phyloP scores from a whole-genome alignment of 2,329 filamentous ascomycete species.

The Apiospora sp. region DNA sequence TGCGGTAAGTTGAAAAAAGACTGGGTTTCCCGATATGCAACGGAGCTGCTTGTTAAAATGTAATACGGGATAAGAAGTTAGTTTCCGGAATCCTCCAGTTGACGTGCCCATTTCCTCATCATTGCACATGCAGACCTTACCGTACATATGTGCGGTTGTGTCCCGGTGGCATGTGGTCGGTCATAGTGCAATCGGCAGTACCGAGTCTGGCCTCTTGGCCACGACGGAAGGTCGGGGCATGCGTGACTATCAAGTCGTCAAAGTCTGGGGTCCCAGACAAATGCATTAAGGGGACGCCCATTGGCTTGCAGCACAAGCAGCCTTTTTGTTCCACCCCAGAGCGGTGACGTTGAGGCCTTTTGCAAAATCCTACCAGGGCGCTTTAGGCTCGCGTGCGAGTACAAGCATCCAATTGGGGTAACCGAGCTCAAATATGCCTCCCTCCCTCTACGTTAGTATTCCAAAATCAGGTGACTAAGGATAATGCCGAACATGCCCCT shows the following conservation, averaged over 20 bases:
- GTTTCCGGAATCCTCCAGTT: neutral
- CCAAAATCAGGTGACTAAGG: conserved; percentile 11
- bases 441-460: neutral
- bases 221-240: conserved; percentile 14
- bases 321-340: neutral
- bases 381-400: conserved; percentile 10
- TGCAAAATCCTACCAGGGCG: conserved; percentile 12
- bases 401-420: conserved; percentile 1
- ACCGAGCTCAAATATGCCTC: conserved; percentile 8
- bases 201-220: neutral
- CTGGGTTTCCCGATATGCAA: conserved; percentile 1
- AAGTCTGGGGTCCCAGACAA: conserved; percentile 21
- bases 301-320: neutral
- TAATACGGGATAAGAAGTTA: neutral
- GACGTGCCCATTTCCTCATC: conserved; percentile 1
- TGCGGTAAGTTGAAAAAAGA: neutral
- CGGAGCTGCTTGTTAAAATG: neutral
- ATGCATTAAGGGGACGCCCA: neutral
- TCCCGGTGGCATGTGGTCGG: neutral
- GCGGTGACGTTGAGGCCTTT: conserved; percentile 14
- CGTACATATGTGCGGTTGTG: neutral
- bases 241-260: conserved; percentile 7
- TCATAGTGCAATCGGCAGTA: conserved; percentile 2
- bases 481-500: conserved; percentile 9
- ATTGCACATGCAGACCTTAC: conserved; percentile 13